Evolutionary conservation across 208 protist species (phyloP).

Genomic region (Wallacemonas sp.): DNA sequence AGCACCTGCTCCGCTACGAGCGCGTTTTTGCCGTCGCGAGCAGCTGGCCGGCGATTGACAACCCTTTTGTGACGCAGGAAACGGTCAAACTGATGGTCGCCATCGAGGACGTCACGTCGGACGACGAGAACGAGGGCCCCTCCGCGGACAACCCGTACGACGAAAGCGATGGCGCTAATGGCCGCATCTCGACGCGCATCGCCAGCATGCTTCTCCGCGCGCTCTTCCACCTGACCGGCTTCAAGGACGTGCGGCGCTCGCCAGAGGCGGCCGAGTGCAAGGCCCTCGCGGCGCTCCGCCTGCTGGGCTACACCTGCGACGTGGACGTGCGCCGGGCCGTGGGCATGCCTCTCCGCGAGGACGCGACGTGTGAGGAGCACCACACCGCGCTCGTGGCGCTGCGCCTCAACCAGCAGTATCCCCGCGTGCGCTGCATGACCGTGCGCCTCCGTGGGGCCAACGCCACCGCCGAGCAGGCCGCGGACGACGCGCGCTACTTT

Average conservation of each 20-base stretch:
- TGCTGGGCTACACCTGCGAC: constrained; percentile 78
- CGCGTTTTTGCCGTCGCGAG: constrained; percentile 33
- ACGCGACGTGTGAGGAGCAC: constrained; percentile 50
- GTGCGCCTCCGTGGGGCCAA: background rate
- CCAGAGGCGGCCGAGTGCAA: constrained; percentile 58
- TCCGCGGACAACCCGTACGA: constrained; percentile 13
- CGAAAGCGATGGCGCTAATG: background rate
- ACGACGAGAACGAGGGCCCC: constrained; percentile 1
- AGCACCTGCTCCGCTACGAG: constrained; percentile 32
- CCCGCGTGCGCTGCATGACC: constrained; percentile 24
- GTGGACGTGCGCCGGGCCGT: constrained; percentile 23
- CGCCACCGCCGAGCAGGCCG: background rate
- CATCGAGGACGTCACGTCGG: constrained; percentile 2
- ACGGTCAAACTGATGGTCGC: constrained; percentile 18
- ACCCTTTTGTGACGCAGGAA: constrained; percentile 29
- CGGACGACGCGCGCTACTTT: background rate
- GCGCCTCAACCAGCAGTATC: constrained; percentile 17
- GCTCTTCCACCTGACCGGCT: constrained; percentile 50
- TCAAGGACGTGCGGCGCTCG: constrained; percentile 44
- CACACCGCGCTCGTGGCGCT: constrained; percentile 27
- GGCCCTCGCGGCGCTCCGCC: constrained; percentile 62
- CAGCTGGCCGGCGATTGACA: constrained; percentile 40
- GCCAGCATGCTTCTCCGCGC: constrained; percentile 33
- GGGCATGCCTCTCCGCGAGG: constrained; percentile 1
- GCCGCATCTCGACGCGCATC: constrained; percentile 23